Evolutionary conservation across 495 filamentous ascomycete species (phyloP), one percentile per base, ranked within the genome.

Genomic region (Penicillium lividum): DNA sequence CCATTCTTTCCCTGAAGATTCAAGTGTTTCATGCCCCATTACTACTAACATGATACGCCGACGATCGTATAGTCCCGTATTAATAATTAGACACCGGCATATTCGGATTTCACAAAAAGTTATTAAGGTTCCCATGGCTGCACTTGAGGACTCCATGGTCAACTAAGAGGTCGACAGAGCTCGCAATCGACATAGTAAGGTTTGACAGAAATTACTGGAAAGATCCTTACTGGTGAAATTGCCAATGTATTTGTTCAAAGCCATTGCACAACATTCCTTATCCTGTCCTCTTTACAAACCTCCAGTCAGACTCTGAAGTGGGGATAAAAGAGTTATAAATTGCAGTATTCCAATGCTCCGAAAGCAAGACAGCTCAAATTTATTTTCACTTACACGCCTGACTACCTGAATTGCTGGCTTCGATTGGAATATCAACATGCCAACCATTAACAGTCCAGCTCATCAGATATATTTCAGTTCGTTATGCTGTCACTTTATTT

Each of bases 381-480:
- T 31, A 2, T 5, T 16, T 22, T 30, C 45, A 48, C n/a, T n/a
- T n/a, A n/a, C n/a, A n/a, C n/a, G n/a, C n/a, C n/a, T n/a, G n/a
- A n/a, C 25, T 7, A n/a, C 30, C 16, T 6, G 9, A 46, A n/a
- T n/a, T n/a, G n/a, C n/a, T n/a, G n/a, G n/a, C n/a, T n/a, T n/a
- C n/a, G n/a, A 46, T 28, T 31, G 30, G 9, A 31, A 8, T 4
- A 31, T 31, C 34, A 38, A 10, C 34, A 38, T 38, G 34, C 34
- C 34, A 38, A 4, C 11, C n/a, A n/a, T n/a, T 15, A 8, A 38
- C 7, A 48, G 27, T 27, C 13, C 22, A 15, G 45, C 45, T n/a
- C 45, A 48, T 3, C 27, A 48, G 13, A 48, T 48, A 7, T 48
- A 28, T 15, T 48, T 48, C 45, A 48, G 45, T 48, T n/a, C 11